A percentile compares a stretch with the other conserved stretches of the same genome.
Conservation (phyloP, 2,329 filamentous ascomycete genomes). For the Aspergillus sp. region DNA sequence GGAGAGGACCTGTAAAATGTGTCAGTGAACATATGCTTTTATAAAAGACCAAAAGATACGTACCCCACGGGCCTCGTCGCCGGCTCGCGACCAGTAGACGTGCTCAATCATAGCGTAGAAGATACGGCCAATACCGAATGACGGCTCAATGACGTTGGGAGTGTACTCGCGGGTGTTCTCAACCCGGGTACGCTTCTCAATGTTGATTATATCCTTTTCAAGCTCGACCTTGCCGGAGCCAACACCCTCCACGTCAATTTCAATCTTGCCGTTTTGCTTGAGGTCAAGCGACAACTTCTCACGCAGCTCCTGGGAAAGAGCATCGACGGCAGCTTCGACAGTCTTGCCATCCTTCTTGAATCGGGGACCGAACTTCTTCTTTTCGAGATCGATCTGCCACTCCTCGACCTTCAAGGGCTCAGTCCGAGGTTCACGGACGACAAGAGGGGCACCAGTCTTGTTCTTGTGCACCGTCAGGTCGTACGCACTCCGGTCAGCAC, state of each 20-base stretch:
- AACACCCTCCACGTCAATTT: constrained; percentile 65
- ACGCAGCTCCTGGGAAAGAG: constrained; percentile 72
- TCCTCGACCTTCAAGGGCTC: constrained; percentile 78
- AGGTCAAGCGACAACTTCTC: constrained; percentile 75
- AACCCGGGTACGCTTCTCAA: constrained; percentile 76
- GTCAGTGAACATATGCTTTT: constrained; percentile 6
- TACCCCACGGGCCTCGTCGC: constrained; percentile 81
- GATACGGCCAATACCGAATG: constrained; percentile 93
- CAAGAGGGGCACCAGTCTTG: constrained; percentile 79
- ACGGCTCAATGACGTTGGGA: constrained; percentile 94
- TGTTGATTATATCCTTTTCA: constrained; percentile 70
- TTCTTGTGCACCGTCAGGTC: constrained; percentile 89
- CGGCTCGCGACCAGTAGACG: constrained; percentile 85
- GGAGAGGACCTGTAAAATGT: constrained; percentile 55
- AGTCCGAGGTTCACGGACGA: constrained; percentile 76
- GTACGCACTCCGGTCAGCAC: constrained; percentile 91
- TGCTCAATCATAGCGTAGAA: constrained; percentile 92
- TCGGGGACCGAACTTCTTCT: constrained; percentile 90
- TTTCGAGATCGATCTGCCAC: constrained; percentile 82
- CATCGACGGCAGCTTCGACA: constrained; percentile 73
- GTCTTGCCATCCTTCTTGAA: constrained; percentile 93
- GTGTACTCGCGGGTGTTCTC: constrained; percentile 88
- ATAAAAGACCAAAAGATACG: constrained; percentile 36
- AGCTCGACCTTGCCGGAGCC: constrained; percentile 72
- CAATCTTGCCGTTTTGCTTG: constrained; percentile 67